Conservation (phyloP, 2,329 filamentous ascomycete species). For the Trichoderma sp. region DNA sequence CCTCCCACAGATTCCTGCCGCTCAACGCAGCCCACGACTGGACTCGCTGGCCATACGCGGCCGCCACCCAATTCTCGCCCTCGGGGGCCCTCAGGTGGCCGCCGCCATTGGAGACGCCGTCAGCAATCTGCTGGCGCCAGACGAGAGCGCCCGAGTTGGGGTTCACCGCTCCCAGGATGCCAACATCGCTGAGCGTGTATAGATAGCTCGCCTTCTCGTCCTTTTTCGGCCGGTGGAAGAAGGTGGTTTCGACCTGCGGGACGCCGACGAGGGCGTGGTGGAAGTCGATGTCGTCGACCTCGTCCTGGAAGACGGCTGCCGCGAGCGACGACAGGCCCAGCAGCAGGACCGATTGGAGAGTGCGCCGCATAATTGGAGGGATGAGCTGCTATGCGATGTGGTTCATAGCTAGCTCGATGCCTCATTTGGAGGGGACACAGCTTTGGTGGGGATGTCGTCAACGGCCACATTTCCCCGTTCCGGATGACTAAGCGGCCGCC, state of each 20-base stretch:
- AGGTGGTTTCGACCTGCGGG: conserved; percentile 79
- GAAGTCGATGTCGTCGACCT: conserved; percentile 90
- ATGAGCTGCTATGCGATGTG: conserved; percentile 21
- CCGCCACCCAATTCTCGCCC: conserved; percentile 74
- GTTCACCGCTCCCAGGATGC: conserved; percentile 83
- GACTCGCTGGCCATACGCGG: conserved; percentile 69
- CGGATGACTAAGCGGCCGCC: conserved; percentile 14
- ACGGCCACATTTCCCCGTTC: conserved; percentile 22
- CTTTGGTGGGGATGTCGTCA: conserved; percentile 24
- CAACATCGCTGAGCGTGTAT: conserved; percentile 85
- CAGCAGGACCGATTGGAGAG: conserved; percentile 41
- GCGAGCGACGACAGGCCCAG: conserved; percentile 47
- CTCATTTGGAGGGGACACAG: conserved; percentile 1
- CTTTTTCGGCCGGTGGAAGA: conserved; percentile 86
- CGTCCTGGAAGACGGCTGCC: conserved; percentile 78
- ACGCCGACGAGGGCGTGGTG: conserved; percentile 86
- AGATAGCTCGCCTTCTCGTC: conserved; percentile 85
- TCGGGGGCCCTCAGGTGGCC: conserved; percentile 72
- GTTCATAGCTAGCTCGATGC: conserved; percentile 11
- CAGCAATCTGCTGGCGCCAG: conserved; percentile 79
- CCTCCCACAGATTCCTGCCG: conserved; percentile 77
- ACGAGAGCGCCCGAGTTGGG: conserved; percentile 81
- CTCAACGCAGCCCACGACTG: conserved; percentile 81
- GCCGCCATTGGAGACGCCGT: conserved; percentile 47
- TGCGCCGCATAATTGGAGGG: conserved; percentile 39